Base-by-base conservation (phyloP, 805 yeast species). In the Zygosaccharomyces siamensis region DNA sequence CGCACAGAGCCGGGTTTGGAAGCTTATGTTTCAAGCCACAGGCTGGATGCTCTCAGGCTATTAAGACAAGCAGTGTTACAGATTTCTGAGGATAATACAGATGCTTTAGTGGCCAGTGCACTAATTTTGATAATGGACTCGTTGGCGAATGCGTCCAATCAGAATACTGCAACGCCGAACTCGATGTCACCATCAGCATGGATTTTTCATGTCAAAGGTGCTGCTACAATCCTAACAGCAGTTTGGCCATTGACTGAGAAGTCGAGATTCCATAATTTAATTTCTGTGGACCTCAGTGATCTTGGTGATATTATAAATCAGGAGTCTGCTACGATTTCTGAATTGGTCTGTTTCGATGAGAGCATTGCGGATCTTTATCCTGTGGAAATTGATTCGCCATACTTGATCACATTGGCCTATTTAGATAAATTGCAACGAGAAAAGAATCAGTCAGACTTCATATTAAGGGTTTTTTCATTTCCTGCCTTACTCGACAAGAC, bases 161-260 rank as follows among this genome's bases (percentile, higher is more conserved):
- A 58, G n/a, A 65, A 70, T 1, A 43, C 57, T 11, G 52, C 54
- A 20, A 46, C 48, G 28, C 47, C 81, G 3, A 64, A 63, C 47
- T 67, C 73, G 5, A 83, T 89, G 49, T 95, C 97, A 1, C 90
- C 97, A 2, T 83, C 93, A 3, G 96, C 97, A 0, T 92, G 98
- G 98, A 83, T 92, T 48, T 93, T 88, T 72, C 97, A 92, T 61
- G 97, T 92, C 10, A 86, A 93, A 58, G 98, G 97, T 28, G 96
- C 97, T 0, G 97, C 97, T 5, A 90, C 97, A 0, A 92, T 92
- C 46, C 73, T 92, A 44, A 86, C 96, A 1, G 96, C 97, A 0
- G 96, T 90, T n/a, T 89, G 97, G 89, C 97, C 96, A 3, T 71
- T 89, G 43, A 83, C 83, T 40, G 83, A 80, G 40, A 73, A 76